phyloP scores from a whole-genome alignment of 495 filamentous ascomycete species.

The Cercophora sp. region DNA sequence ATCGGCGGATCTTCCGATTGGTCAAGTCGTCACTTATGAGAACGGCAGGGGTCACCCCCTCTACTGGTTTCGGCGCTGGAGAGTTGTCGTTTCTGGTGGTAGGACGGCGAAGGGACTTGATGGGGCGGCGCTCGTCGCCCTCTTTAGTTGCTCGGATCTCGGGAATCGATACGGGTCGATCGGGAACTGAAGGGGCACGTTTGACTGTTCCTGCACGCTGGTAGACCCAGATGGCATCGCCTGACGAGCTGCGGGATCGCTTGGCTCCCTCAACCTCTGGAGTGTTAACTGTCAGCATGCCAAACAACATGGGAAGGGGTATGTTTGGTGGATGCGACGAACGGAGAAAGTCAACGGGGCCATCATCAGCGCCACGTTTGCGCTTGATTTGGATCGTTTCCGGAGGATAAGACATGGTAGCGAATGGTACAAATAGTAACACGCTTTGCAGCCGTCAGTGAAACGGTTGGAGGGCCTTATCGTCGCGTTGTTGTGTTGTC shows the following conservation, averaged over 20 bases:
- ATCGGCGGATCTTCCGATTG: slow-evolving; percentile 30
- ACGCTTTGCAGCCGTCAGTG: no score
- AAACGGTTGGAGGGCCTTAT: no score
- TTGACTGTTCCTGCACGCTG: slow-evolving; percentile 34
- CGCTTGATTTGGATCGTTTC: slow-evolving; percentile 52
- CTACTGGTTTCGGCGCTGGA: not conserved
- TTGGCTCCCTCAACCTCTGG: slow-evolving; percentile 33
- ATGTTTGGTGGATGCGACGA: slow-evolving; percentile 16
- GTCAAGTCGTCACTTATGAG: slow-evolving; percentile 11
- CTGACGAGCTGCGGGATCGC: slow-evolving; percentile 32
- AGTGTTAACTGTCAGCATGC: slow-evolving; percentile 11
- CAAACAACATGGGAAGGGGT: not conserved
- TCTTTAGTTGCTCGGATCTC: slow-evolving; percentile 24
- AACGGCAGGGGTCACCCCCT: no score
- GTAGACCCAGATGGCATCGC: slow-evolving; percentile 37
- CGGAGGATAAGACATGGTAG: no score
- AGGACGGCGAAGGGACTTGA: slow-evolving; percentile 13
- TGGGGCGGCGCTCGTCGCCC: slow-evolving; percentile 24
- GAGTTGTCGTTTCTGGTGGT: not conserved
- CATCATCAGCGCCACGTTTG: slow-evolving; percentile 48
- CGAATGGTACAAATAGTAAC: no score
- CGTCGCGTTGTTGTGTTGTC: no score
- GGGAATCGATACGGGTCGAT: slow-evolving; percentile 13
- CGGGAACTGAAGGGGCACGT: slow-evolving; percentile 3
- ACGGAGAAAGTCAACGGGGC: slow-evolving; percentile 51